Percentiles rank a stretch among this genome's conserved stretches.
These are phyloP conservation scores for Fusarium paranaense DNA, from an alignment of 2,329 filamentous ascomycete species.

Conservation along the genomic window DNA sequence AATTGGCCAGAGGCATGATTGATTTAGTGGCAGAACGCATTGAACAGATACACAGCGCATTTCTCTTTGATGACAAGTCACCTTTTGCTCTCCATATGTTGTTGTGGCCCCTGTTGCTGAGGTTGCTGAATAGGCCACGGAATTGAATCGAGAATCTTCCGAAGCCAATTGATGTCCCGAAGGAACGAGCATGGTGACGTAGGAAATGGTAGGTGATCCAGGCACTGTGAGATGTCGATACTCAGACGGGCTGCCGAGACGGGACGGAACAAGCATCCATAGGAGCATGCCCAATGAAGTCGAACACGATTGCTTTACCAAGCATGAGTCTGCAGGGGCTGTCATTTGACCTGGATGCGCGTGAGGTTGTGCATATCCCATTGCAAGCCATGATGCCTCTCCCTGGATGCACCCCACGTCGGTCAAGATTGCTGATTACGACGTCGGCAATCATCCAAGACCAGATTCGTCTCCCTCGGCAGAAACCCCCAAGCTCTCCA, in stretches of 20 bases:
- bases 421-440: background rate
- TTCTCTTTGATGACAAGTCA: background rate
- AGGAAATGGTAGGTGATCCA: background rate
- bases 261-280: background rate
- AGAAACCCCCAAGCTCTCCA: slow-evolving; percentile 11
- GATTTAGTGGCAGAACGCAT: background rate
- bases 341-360: slow-evolving; percentile 26
- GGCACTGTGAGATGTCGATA: background rate
- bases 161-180: background rate
- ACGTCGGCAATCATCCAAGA: background rate
- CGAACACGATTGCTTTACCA: background rate
- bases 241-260: background rate
- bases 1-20: background rate
- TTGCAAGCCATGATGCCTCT: slow-evolving; percentile 1
- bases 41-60: background rate
- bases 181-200: background rate
- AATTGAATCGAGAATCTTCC: background rate
- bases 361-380: slow-evolving; percentile 10
- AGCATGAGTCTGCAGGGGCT: slow-evolving; percentile 3
- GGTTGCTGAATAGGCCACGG: background rate
- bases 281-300: background rate
- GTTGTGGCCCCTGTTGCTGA: background rate
- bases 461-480: background rate
- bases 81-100: background rate
- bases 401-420: slow-evolving; percentile 12